Evolutionary conservation across 331 rosid species (phyloP), one percentile per base, ranked within the genome.

Genomic region (Quercus phellos): DNA sequence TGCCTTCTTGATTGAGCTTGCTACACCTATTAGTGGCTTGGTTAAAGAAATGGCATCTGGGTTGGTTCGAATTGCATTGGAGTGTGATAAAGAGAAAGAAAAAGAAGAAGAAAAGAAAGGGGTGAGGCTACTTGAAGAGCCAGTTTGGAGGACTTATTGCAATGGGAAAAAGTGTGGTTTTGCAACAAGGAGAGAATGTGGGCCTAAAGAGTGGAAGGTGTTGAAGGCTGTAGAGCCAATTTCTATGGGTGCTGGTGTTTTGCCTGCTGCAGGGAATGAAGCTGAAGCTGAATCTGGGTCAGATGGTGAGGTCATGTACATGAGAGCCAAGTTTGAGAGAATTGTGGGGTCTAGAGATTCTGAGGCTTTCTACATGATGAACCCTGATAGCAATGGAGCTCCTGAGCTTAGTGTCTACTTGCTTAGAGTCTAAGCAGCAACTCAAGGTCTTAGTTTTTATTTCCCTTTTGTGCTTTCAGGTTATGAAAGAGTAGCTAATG

Each of bases 361-460:
- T 70, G 98, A 94, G 67, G 98, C 97, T 68, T 94, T 94, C 84
- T 94, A 94, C 75, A 94, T 94, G 98, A 94, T 94, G 97, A 94
- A 94, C 77, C 98, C 98, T 16, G 97, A 94, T 71, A 90, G 90
- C 78, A 92, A 94, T 83, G 98, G 97, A 18, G 94, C 96, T 67
- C 97, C 98, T 75, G 98, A 94, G 68, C 98, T 94, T 56, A 94
- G 98, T 66, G 68, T 94, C 80, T 94, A 94, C 72, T 80, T 94
- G 92, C 96, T 94, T 68, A 93, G 98, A 88, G 91, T 94, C 74
- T 92, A 90, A 79, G 83, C 54, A 76, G 55, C 76, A 54, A 2
- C 72, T 74, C 35, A 64, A 79, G 46, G 18, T 77, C 55, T 82
- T 72, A 68, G 22, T 68, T 72, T 24, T 72, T 24, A 53, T 75